phyloP scores from a whole-genome alignment of 2,329 filamentous ascomycete species.

The Phyllosticta citribraziliensis region DNA sequence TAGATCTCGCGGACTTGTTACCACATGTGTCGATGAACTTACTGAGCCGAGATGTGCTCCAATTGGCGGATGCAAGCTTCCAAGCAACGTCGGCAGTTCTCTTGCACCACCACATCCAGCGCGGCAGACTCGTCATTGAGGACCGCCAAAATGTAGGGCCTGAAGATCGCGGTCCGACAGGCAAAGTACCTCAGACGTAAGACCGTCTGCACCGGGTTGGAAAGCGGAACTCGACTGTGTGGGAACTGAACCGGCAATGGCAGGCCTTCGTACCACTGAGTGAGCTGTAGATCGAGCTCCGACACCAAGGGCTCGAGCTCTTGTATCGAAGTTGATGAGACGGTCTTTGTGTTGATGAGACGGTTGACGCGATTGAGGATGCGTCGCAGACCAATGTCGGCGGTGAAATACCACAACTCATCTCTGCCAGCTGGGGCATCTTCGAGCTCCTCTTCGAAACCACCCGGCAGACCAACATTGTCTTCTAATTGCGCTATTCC shows the following conservation, averaged over 20 bases:
- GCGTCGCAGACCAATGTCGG: slow-evolving; percentile 68
- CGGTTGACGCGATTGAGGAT: slow-evolving; percentile 71
- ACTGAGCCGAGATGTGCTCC: slow-evolving; percentile 69
- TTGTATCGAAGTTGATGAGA: slow-evolving; percentile 53
- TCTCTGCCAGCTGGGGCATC: slow-evolving; percentile 56
- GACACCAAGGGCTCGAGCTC: slow-evolving; percentile 68
- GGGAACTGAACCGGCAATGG: slow-evolving; percentile 69
- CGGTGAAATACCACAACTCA: slow-evolving; percentile 78
- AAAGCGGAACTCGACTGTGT: slow-evolving; percentile 55
- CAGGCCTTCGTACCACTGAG: slow-evolving; percentile 75
- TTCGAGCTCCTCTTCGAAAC: slow-evolving; percentile 61
- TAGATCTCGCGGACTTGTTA: slow-evolving; percentile 2
- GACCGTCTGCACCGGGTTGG: slow-evolving; percentile 70
- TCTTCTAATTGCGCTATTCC: slow-evolving; percentile 77
- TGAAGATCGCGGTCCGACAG: slow-evolving; percentile 77
- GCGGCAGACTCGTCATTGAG: slow-evolving; percentile 66
- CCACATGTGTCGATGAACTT: slow-evolving; percentile 29
- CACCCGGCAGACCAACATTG: slow-evolving; percentile 65
- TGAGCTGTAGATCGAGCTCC: slow-evolving; percentile 72
- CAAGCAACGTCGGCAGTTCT: slow-evolving; percentile 71
- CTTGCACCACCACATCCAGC: slow-evolving; percentile 61
- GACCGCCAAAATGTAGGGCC: slow-evolving; percentile 72
- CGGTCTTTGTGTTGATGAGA: slow-evolving; percentile 64
- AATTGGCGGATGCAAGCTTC: slow-evolving; percentile 72
- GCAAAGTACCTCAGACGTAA: slow-evolving; percentile 72